phyloP scores from a whole-genome alignment of 2,329 filamentous ascomycete species.

The Nigrospora osmanthi region DNA sequence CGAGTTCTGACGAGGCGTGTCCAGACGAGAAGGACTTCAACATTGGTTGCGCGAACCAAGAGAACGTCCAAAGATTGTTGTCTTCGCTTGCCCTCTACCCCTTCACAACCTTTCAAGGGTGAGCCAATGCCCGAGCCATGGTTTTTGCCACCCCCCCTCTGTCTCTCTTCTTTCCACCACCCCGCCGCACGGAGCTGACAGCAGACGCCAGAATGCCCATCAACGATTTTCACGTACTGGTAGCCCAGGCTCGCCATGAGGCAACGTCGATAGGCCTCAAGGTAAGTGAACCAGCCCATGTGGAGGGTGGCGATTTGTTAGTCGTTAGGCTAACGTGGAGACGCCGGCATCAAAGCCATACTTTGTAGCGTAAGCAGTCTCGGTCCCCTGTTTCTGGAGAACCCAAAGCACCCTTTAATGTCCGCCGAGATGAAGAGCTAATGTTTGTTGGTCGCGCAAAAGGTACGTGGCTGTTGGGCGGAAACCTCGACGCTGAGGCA shows the following conservation, averaged over 20 bases:
- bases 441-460: too few relatives aligned
- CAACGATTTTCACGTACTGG: constrained; percentile 48
- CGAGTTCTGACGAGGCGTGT: not conserved
- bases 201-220: constrained; percentile 39
- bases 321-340: not conserved
- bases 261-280: constrained; percentile 47
- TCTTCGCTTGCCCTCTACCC: constrained; percentile 49
- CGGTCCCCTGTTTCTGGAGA: too few relatives aligned
- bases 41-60: constrained; percentile 45
- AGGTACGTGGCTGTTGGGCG: too few relatives aligned
- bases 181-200: not conserved
- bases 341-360: not conserved
- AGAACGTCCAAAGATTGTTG: constrained; percentile 46
- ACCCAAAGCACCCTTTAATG: too few relatives aligned
- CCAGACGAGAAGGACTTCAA: constrained; percentile 41
- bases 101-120: constrained; percentile 42
- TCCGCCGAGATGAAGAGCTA: too few relatives aligned
- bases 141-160: not conserved
- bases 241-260: constrained; percentile 38
- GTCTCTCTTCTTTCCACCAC: constrained; percentile 3
- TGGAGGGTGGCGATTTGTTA: not conserved
- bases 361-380: constrained; percentile 1
- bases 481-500: too few relatives aligned
- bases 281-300: constrained; percentile 28
- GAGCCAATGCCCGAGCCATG: constrained; percentile 11